These are phyloP conservation scores for Fusarium nelsonii DNA, from an alignment of 2,329 filamentous ascomycete species.

Conservation along the genomic window DNA sequence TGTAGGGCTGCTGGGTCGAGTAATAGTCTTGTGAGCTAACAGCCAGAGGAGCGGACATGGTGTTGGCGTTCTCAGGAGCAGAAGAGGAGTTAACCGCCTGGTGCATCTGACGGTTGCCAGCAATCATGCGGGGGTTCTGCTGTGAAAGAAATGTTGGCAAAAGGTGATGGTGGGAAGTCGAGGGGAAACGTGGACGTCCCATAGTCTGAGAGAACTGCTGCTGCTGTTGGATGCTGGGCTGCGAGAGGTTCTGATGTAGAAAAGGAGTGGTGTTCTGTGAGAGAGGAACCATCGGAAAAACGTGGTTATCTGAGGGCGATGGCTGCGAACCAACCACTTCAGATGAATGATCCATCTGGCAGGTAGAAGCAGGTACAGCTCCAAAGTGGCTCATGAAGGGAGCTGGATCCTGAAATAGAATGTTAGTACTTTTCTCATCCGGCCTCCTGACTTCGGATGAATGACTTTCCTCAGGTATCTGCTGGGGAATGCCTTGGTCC, in stretches of 20 bases:
- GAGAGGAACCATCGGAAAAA: not conserved
- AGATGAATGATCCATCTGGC: too few relatives aligned
- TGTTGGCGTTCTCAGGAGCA: not conserved
- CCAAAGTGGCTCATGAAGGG: not conserved
- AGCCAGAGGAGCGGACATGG: not conserved
- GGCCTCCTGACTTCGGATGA: not conserved
- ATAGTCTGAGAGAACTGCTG: not conserved
- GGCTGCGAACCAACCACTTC: not conserved
- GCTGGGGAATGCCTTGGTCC: not conserved
- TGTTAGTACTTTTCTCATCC: slow-evolving; percentile 17
- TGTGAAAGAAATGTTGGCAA: not conserved
- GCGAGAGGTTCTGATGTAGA: not conserved
- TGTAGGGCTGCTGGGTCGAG: not conserved
- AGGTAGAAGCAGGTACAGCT: too few relatives aligned
- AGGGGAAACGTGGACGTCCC: not conserved
- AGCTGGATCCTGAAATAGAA: not conserved
- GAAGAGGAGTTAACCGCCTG: not conserved
- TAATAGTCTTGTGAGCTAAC: not conserved
- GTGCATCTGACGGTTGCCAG: not conserved
- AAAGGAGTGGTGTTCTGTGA: not conserved
- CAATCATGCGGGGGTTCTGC: not conserved
- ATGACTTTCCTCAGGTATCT: slow-evolving; percentile 14
- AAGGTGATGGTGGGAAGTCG: not conserved
- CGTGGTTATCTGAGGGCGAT: not conserved
- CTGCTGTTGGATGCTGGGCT: slow-evolving; percentile 2